Conservation (phyloP, 2,329 filamentous ascomycete species). For the Talaromyces sp. region DNA sequence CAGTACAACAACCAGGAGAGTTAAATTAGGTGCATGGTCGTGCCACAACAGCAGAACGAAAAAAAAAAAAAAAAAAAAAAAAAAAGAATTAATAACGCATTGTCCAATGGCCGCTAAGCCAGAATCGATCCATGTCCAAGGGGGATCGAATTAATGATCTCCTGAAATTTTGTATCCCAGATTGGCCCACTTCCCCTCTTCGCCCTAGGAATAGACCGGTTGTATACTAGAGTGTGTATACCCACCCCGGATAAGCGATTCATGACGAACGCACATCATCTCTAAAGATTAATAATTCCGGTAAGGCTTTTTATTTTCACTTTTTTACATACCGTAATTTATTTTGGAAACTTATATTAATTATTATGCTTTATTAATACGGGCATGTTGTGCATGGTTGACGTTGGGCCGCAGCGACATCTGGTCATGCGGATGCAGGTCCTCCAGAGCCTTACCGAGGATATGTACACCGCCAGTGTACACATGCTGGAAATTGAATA, state of each 20-base stretch:
- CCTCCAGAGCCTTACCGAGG: not conserved
- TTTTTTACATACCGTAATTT: not conserved
- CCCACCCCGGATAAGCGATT: not conserved
- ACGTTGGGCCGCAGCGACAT: conserved; percentile 7
- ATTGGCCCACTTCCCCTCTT: not conserved
- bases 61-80: not conserved
- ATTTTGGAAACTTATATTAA: not conserved
- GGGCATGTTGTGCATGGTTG: conserved; percentile 3
- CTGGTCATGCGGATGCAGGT: conserved; percentile 12
- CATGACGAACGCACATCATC: not conserved
- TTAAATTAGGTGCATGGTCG: not conserved
- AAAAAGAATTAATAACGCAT: not conserved
- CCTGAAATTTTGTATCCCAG: not conserved
- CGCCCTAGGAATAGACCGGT: not conserved
- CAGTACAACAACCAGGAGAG: not conserved
- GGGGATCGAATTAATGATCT: not conserved
- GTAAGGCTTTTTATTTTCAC: not conserved
- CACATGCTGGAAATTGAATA: not conserved
- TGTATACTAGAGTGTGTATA: not conserved
- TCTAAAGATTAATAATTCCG: not conserved
- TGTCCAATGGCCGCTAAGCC: not conserved
- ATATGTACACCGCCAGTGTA: not conserved
- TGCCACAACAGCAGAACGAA: not conserved
- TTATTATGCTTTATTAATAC: not conserved
- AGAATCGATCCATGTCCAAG: not conserved